Base-by-base conservation (phyloP, 192 early-diverging fungal species). In the Podila epigama region DNA sequence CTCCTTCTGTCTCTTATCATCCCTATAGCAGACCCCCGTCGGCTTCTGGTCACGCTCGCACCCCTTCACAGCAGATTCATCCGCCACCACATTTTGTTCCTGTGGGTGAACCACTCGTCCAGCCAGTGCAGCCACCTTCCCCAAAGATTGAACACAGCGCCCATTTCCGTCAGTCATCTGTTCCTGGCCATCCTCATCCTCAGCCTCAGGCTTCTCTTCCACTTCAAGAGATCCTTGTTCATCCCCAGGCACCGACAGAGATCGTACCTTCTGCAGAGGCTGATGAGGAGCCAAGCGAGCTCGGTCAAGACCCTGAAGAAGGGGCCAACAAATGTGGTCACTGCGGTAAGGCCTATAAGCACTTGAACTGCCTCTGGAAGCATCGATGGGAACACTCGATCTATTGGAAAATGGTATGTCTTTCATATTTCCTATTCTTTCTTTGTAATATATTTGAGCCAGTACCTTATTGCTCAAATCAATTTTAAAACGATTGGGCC, bases 331-430 rank as follows among this genome's bases (percentile, higher is more conserved):
- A 81, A 52, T 91, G 90, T 53, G 70, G 78, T 16, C 82, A 82
- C 25, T 91, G 90, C 73, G 88, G 87, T 29, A 91, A 91, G 61
- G 50, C 64, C 1, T 91, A 90, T 79, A 91, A 91, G 51, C 87
- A 89, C 62, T 77, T 84, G 9, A 88, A 85, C 55, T 90, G 87
- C 65, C 69, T 91, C 16, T 55, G 70, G 60, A 91, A 90, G 70
- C 90, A 91, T 79, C 81, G 81, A 31, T 90, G 89, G 90, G 89
- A 91, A 60, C 90, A 91, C 56, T 89, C 89, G 9, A 82, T 81
- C 33, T 80, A 85, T 55, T 91, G 90, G 90, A 84, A 84, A 51
- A 73, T 89, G 54, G 80, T n/a, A 22, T n/a, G 7, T 35, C 20
- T 22, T 48, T 48, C 44, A 48, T 48, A 25, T 25, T 48, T 48